A percentile compares a stretch with the other conserved stretches of the same genome.
These are phyloP conservation scores for Pichia paraexigua DNA, from an alignment of 805 yeast genomes.

Conservation along the genomic window DNA sequence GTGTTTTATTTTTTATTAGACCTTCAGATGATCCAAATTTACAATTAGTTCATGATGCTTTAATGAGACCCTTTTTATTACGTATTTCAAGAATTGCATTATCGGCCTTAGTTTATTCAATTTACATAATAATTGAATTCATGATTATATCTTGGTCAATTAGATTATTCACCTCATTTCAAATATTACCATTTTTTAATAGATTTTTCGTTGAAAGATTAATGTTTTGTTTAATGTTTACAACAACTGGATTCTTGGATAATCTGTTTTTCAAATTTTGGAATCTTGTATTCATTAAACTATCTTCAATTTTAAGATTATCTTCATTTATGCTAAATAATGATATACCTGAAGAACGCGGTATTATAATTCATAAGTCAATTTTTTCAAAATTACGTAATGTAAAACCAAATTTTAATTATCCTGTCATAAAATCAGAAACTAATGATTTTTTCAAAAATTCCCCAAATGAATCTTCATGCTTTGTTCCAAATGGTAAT, in stretches of 20 bases:
- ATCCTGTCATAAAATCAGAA: constrained; percentile 45
- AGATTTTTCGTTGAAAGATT: constrained; percentile 3
- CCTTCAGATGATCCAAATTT: constrained; percentile 93
- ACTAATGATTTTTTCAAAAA: constrained; percentile 37
- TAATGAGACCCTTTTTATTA: constrained; percentile 63
- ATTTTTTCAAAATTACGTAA: constrained; percentile 32
- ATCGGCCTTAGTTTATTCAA: constrained; percentile 67
- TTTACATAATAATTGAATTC: constrained; percentile 66
- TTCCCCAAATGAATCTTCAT: constrained; percentile 38
- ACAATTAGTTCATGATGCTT: constrained; percentile 77
- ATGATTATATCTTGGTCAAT: constrained; percentile 53
- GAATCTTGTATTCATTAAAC: constrained; percentile 47
- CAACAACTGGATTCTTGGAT: background rate
- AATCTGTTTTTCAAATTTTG: constrained; percentile 31
- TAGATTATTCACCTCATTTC: constrained; percentile 30
- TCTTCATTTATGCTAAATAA: constrained; percentile 73
- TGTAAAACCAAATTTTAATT: constrained; percentile 36
- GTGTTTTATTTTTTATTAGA: constrained; percentile 83
- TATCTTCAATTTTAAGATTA: constrained; percentile 53
- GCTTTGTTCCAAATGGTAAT: constrained; percentile 73
- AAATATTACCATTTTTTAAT: constrained; percentile 21
- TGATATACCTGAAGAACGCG: constrained; percentile 62
- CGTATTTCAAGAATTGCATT: constrained; percentile 68
- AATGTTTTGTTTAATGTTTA: constrained; percentile 7
- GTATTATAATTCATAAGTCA: constrained; percentile 51